These are phyloP conservation scores for Termitomyces sp. DNA, from an alignment of 768 basidiomycete genomes.

Conservation along the genomic window DNA sequence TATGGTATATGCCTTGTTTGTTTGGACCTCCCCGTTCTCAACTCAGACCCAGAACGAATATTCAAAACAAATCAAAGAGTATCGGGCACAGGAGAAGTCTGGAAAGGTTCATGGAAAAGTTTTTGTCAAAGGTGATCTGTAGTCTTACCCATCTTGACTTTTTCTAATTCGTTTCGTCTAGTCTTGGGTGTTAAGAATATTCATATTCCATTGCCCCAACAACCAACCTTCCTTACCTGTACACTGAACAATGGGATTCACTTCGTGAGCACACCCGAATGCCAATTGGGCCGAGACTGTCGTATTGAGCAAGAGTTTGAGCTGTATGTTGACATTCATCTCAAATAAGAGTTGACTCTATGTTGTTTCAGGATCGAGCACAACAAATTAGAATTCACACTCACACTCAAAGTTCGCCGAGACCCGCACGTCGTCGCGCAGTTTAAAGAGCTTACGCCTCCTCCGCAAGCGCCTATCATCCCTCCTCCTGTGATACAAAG, in stretches of 20 bases:
- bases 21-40: slow-evolving; percentile 11
- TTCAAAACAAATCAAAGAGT: slow-evolving; percentile 84
- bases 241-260: slow-evolving; percentile 97
- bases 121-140: slow-evolving; percentile 81
- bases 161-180: slow-evolving; percentile 29
- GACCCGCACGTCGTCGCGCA: slow-evolving; percentile 84
- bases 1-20: slow-evolving; percentile 58
- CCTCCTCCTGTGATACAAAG: slow-evolving; percentile 44
- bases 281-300: slow-evolving; percentile 53
- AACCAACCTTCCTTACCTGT: slow-evolving; percentile 74
- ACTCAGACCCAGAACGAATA: slow-evolving; percentile 74
- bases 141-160: background rate
- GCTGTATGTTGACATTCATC: slow-evolving; percentile 51
- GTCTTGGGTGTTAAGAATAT: slow-evolving; percentile 77
- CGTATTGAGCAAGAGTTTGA: slow-evolving; percentile 89
- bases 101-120: slow-evolving; percentile 89
- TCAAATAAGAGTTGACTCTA: background rate
- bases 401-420: slow-evolving; percentile 82
- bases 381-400: slow-evolving; percentile 92
- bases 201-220: slow-evolving; percentile 74
- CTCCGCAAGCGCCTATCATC: slow-evolving; percentile 30
- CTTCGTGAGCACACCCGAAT: slow-evolving; percentile 88
- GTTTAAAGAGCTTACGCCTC: slow-evolving; percentile 59
- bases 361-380: slow-evolving; percentile 65
- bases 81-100: slow-evolving; percentile 69